Evolutionary conservation across 176 grass and related monocot species (phyloP).

Genomic region (Musa troglodytarum): DNA sequence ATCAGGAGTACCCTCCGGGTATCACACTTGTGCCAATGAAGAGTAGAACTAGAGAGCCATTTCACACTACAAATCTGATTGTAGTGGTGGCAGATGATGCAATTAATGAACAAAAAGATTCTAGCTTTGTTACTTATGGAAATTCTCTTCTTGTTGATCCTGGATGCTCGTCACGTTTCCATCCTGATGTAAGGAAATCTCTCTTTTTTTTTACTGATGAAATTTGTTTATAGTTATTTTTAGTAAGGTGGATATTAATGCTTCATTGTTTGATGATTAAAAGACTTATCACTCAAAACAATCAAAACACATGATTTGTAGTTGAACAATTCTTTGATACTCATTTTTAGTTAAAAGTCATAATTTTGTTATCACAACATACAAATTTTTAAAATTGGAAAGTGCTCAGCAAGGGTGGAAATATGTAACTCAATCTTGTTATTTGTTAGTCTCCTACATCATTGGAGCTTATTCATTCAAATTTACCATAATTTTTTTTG

Average conservation of each 20-base stretch:
- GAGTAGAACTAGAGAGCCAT: conserved; percentile 66
- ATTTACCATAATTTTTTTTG: too few relatives aligned
- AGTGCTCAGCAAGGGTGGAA: too few relatives aligned
- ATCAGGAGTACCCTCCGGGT: conserved; percentile 89
- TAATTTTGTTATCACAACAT: too few relatives aligned
- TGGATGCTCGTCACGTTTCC: conserved; percentile 64
- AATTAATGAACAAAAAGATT: conserved; percentile 12
- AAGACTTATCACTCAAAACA: too few relatives aligned
- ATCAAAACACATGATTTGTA: too few relatives aligned
- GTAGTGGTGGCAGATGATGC: conserved; percentile 34
- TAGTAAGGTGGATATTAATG: not conserved
- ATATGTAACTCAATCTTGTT: too few relatives aligned
- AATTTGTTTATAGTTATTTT: not conserved
- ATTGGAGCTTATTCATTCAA: too few relatives aligned
- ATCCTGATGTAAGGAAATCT: conserved; percentile 44
- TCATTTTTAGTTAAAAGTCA: too few relatives aligned
- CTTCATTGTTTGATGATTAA: not conserved
- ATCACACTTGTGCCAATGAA: conserved; percentile 88
- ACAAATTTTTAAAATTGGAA: too few relatives aligned
- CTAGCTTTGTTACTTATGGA: conserved; percentile 37
- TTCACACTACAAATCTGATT: conserved; percentile 82
- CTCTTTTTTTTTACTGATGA: not conserved
- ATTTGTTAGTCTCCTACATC: too few relatives aligned
- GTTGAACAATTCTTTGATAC: too few relatives aligned
- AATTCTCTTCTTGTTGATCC: conserved; percentile 83